Base-by-base conservation (phyloP, 2,329 filamentous ascomycete species). In the Aspergillus sp. region DNA sequence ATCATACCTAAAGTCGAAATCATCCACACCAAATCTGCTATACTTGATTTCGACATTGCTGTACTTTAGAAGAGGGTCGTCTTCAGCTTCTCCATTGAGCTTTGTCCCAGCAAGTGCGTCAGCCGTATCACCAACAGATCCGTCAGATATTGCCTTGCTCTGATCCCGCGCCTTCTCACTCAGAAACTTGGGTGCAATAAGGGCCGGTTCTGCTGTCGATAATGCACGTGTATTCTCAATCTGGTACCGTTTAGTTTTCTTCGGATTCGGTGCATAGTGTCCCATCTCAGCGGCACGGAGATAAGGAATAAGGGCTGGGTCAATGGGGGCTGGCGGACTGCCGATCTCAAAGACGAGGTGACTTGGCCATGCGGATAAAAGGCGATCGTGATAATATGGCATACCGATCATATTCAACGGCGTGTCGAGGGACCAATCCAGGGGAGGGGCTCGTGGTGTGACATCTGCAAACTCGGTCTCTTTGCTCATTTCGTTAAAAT, bases 11-110 rank as follows among this genome's bases (percentile, higher is more conserved):
- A 98, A 98, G 66, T 98, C 93, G 64, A 98, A 98, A 66, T 98
- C 94, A 59, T 97, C 91, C n/a, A 98, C 90, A 13, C 93, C 93
- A 66, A 96, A 98, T 62, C 90, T 94, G 75, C 91, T 96, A 72
- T 97, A 98, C 64, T 96, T 96, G 70, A 98, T 98, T 65, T 97
- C 91, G 8, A 96, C 87, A 57, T 90, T 90, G 51, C 87, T 84
- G 65, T 98, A 98, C 72, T 93, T 88, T 7, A 87, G 79, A 19
- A 91, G 86, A 5, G 93, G 86, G 44, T 95, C 90, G 33, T 86
- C 81, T 51, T 88, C 86, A 44, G 85, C 79, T 51, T 85, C 85
- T 33, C 75, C 76, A 49, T 87, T 84, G 4, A 91, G 73, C 43
- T 86, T 83, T 43, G 81, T 72, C 32, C 84, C 81, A n/a, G 81